phyloP scores from a whole-genome alignment of 805 yeast species.

The Myxozyma melibiosi region DNA sequence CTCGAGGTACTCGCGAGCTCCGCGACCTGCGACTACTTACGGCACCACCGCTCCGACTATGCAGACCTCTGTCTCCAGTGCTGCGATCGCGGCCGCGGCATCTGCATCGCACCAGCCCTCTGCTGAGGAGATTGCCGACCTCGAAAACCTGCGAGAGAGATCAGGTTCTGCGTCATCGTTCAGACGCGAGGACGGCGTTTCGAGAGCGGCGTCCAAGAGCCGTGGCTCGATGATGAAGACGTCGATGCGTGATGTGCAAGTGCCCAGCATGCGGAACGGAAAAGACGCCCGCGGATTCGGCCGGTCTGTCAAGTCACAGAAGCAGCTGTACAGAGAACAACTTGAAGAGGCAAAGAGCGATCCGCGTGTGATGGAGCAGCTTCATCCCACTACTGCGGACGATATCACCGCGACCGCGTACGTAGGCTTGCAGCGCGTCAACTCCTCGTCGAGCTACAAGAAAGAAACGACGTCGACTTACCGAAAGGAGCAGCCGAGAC shows the following conservation, averaged over 20 bases:
- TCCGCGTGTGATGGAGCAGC: constrained; percentile 6
- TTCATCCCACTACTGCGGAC: background rate
- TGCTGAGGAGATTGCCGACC: constrained; percentile 5
- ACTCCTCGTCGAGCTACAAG: constrained; percentile 16
- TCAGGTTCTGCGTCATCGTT: constrained; percentile 15
- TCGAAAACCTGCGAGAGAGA: background rate
- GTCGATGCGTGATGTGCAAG: constrained; percentile 11
- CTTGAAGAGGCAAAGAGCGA: background rate
- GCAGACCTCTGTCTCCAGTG: background rate
- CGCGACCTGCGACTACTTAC: background rate
- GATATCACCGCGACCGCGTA: background rate
- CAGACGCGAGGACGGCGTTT: constrained; percentile 7
- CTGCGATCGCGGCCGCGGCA: constrained; percentile 7
- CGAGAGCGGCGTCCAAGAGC: constrained; percentile 1
- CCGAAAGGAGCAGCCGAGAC: background rate
- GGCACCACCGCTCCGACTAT: constrained; percentile 1
- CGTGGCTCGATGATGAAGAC: constrained; percentile 8
- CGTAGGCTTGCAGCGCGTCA: constrained; percentile 2
- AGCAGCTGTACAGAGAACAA: constrained; percentile 1
- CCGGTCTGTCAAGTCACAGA: background rate
- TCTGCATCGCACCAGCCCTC: constrained; percentile 9
- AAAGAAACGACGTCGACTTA: constrained; percentile 6
- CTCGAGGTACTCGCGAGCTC: background rate
- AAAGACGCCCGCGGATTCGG: constrained; percentile 3
- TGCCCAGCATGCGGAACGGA: background rate